Evolutionary conservation across 805 yeast species (phyloP), one percentile per base, ranked within the genome.

Genomic region (Sugiyamaella mastotermitis): DNA sequence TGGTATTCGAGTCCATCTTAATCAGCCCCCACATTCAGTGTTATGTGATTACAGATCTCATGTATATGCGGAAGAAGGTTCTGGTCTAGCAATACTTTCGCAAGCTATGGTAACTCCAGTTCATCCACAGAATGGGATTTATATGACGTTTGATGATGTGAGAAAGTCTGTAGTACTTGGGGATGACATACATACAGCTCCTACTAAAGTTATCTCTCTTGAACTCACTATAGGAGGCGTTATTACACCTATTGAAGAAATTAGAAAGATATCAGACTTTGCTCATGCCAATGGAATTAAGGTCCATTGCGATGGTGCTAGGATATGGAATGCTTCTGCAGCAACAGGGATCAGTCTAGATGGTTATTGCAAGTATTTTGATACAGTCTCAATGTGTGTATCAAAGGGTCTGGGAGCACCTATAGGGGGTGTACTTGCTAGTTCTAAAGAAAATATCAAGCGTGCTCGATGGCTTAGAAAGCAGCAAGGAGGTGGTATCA

Each of bases 371-470:
- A 67, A 71, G 45, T 65, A 77, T 45, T 87, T 87, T 57, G 97
- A 87, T 61, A 78, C 92, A n/a, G 83, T 88, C 34, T 83, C 95
- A 11, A 70, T 88, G 35, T 88, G 97, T 60, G 62, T 88, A 35
- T 85, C 95, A 35, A 88, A 88, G 60, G 80, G 94, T 4, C 68
- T 87, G 53, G 95, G 95, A 42, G 96, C 96, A 1, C 96, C 97
- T 42, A 78, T 88, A 53, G 97, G 97, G 5, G 80, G 94, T 11
- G 76, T 87, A 3, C 68, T 88, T 31, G 95, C 86, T 26, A 92
- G 95, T 28, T 62, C 66, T 32, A 53, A 57, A 27, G 62, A 65
- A 35, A 71, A 78, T 50, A 79, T 86, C 46, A 62, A 66, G 50
- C 78, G 76, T 53, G 85, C 90, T 28, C 80, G 78, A 57, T 94